Evolutionary conservation across 441 rosid genomes (phyloP), one percentile per base, ranked within the genome.

Genomic region (Aquilaria agallochum): DNA sequence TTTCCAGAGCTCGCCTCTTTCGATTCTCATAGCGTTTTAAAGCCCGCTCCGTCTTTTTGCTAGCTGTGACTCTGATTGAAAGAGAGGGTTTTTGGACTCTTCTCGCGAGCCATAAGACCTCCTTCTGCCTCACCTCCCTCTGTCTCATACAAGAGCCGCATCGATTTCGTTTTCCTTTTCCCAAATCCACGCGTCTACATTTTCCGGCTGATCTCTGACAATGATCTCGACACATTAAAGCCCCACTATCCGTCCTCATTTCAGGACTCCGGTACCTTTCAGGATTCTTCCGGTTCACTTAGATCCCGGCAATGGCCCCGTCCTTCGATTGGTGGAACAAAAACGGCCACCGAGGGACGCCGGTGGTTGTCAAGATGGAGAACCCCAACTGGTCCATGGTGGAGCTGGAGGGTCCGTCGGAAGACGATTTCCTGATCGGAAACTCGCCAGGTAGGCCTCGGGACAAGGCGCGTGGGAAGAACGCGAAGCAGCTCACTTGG

Each of bases 381-480:
- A 88, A 88, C 68, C 97, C 97, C 3, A 86, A 91, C 74, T 91
- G 96, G 97, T 89, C 96, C 53, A 88, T 91, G 97, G 84, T 88
- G 6, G 96, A 91, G 74, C 82, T 91, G 1, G 84, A 91, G 56
- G 79, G 76, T 42, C 88, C 95, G 0, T 70, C 85, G 0, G 88
- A 84, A 36, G 87, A 83, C 34, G 93, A 90, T 66, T 86, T 90
- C 66, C 62, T 85, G 53, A 59, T 68, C 66, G 71, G 68, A 27
- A 75, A 64, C 27, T 20, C 27, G 34, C 68, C 78, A 8, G 31
- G 65, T 9, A 62, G 68, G n/a, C 51, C 48, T 11, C 64, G 68
- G 15, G 86, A 89, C 47, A 80, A 78, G 46, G 69, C 72, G 2
- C 83, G 89, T 0, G 79, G 86, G 80, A 88, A 76, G 74, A 91